phyloP scores from a whole-genome alignment of 768 basidiomycete species.

The Hebeloma cylindrosporum region DNA sequence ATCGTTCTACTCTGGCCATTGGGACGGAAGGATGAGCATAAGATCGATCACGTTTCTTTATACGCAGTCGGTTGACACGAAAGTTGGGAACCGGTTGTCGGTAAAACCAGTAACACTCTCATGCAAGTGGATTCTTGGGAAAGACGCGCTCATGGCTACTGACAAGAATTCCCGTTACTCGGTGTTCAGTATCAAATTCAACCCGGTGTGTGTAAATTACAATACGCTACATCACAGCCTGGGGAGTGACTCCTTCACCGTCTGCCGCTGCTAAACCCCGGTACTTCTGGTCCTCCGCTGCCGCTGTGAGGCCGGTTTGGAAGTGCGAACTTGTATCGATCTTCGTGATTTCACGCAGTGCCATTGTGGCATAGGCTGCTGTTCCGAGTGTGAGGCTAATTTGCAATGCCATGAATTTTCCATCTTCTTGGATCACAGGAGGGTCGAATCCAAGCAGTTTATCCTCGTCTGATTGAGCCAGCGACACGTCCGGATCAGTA shows the following conservation, averaged over 20 bases:
- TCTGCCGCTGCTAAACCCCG: conserved; percentile 47
- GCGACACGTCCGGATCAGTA: conserved; percentile 88
- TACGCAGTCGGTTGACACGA: conserved; percentile 14
- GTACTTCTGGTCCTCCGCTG: conserved; percentile 82
- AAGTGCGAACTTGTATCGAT: conserved; percentile 92
- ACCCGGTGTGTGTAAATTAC: neutral
- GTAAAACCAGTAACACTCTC: conserved; percentile 9
- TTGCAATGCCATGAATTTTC: conserved; percentile 87
- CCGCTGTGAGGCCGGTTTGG: conserved; percentile 76
- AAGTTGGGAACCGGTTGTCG: conserved; percentile 20
- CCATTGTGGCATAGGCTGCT: conserved; percentile 98
- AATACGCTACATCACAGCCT: too few species aligned
- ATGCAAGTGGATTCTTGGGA: conserved; percentile 1
- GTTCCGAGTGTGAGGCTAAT: conserved; percentile 84
- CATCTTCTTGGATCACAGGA: conserved; percentile 64
- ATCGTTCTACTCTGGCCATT: conserved; percentile 75
- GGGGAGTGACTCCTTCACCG: conserved; percentile 23
- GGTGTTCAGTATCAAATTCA: neutral
- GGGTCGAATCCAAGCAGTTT: conserved; percentile 78
- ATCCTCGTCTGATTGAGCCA: conserved; percentile 96
- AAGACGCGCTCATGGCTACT: too few species aligned
- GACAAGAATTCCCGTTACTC: too few species aligned
- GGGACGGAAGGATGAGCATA: neutral
- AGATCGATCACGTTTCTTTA: too few species aligned
- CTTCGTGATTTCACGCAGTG: conserved; percentile 91